Evolutionary conservation across 495 filamentous ascomycete species (phyloP), one percentile per base, ranked within the genome.

Genomic region (Neurospora sp.): DNA sequence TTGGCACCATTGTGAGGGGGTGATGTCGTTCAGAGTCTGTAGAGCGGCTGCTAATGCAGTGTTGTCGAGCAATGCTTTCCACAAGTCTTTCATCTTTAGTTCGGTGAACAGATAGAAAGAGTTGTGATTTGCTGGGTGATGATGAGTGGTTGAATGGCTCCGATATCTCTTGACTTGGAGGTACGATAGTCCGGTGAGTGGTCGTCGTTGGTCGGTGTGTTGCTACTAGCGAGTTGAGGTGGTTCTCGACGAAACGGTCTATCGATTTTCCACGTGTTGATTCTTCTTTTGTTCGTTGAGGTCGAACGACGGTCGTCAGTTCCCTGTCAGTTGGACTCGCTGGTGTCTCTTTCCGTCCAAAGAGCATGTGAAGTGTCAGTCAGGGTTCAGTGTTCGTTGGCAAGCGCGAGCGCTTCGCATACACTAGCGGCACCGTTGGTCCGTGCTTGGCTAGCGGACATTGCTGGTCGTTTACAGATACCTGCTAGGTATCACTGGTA

Each of bases 1-100:
- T 73, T 85, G 85, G 74, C 85, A 86, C 75, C 83, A 81, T 71
- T 79, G 69, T 5, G 85, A 80, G 16, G 85, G 79, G 7, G 72
- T 59, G 75, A 75, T 31, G 2, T 59, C 23, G 27, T 4, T 66
- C 1, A 59, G 20, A 2, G 10, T 59, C 20, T 27, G 48, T 18
- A 8, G 27, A 3, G 18, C 1, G 1, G 27, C 27, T 66, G 54
- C 54, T 18, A 66, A 12, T 7, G 27, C 14, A 9, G 27, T 31
- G 27, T 44, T 27, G 48, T 27, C 20, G 11, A 59, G 20, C 27
- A 59, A 27, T 27, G 48, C 11, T 11, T 27, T 59, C 48, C 48
- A 59, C 4, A 59, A 0, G 54, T 66, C 54, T 35, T 16, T 1
- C 54, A 66, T 66, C 4, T 44, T 16, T 16, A 18, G 2, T 62